These are phyloP conservation scores for Globisporangium canariense DNA, from an alignment of 352 stramenopile species.

Conservation along the genomic window DNA sequence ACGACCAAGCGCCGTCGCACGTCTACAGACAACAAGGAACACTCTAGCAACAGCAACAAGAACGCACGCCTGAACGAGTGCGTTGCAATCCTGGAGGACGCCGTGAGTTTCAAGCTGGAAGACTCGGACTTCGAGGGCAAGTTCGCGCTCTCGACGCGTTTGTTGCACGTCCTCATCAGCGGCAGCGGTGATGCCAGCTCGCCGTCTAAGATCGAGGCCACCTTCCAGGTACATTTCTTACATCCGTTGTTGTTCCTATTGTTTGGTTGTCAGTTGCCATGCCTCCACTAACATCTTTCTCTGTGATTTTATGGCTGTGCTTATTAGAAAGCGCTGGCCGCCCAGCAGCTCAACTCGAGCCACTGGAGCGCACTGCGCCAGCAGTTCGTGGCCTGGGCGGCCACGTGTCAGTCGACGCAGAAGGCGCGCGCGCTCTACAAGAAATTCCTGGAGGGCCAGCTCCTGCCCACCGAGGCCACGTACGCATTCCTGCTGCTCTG, in stretches of 20 bases:
- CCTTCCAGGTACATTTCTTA: conserved; percentile 34
- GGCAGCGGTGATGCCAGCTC: conserved; percentile 15
- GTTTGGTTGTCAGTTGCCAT: neutral
- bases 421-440: conserved; percentile 55
- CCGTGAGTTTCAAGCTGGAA: conserved; percentile 32
- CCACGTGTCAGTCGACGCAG: conserved; percentile 28
- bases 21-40: conserved; percentile 24
- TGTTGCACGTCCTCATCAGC: conserved; percentile 54
- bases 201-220: conserved; percentile 32
- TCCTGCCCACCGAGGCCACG: conserved; percentile 60
- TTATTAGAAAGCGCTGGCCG: conserved; percentile 38
- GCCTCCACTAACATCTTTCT: neutral
- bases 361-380: conserved; percentile 58
- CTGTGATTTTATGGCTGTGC: neutral
- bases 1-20: conserved; percentile 56
- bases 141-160: conserved; percentile 42
- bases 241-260: neutral
- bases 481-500: conserved; percentile 65
- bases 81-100: conserved; percentile 47
- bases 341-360: conserved; percentile 40
- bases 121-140: conserved; percentile 40
- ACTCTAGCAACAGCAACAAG: conserved; percentile 16
- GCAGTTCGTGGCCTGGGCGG: conserved; percentile 66
- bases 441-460: conserved; percentile 63
- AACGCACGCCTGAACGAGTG: conserved; percentile 33